phyloP scores from a whole-genome alignment of 1,139 yeast species.

The Trichomonascaceae sp. region DNA sequence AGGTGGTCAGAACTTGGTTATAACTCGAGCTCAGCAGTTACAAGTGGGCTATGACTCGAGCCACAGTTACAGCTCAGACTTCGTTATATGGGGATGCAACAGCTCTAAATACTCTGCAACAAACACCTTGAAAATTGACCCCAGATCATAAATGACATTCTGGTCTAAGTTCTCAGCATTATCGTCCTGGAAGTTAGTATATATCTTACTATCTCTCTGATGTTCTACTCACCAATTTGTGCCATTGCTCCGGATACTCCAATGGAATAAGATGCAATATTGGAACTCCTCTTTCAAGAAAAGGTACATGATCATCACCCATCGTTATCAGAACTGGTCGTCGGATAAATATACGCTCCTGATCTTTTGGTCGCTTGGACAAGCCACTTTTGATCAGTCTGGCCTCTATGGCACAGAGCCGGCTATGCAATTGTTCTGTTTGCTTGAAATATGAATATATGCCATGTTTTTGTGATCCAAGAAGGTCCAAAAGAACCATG shows the following conservation, averaged over 20 bases:
- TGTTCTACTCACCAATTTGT: slow-evolving; percentile 29
- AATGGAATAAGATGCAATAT: slow-evolving; percentile 47
- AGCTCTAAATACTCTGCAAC: slow-evolving; percentile 31
- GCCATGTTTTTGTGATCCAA: slow-evolving; percentile 38
- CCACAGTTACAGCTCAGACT: slow-evolving; percentile 12
- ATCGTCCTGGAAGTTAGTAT: slow-evolving; percentile 22
- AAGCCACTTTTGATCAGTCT: slow-evolving; percentile 17
- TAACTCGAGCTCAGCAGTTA: background rate
- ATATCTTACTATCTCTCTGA: background rate
- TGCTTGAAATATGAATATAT: slow-evolving; percentile 43
- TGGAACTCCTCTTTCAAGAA: slow-evolving; percentile 41
- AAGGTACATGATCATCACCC: slow-evolving; percentile 53
- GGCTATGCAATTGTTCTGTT: slow-evolving; percentile 38
- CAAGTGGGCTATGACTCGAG: too few species aligned
- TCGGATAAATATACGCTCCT: slow-evolving; percentile 18
- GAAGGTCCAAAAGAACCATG: slow-evolving; percentile 44
- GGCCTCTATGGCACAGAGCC: slow-evolving; percentile 29
- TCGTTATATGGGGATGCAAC: slow-evolving; percentile 12
- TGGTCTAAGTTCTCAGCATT: slow-evolving; percentile 33
- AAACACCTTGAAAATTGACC: slow-evolving; percentile 31
- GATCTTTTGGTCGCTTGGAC: slow-evolving; percentile 10
- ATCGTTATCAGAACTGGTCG: slow-evolving; percentile 30
- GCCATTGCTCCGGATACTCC: slow-evolving; percentile 49
- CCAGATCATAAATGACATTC: slow-evolving; percentile 34
- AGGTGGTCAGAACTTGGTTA: too few species aligned